These are phyloP conservation scores for Heritiera littoralis DNA, from an alignment of 345 rosid genomes.

Conservation along the genomic window DNA sequence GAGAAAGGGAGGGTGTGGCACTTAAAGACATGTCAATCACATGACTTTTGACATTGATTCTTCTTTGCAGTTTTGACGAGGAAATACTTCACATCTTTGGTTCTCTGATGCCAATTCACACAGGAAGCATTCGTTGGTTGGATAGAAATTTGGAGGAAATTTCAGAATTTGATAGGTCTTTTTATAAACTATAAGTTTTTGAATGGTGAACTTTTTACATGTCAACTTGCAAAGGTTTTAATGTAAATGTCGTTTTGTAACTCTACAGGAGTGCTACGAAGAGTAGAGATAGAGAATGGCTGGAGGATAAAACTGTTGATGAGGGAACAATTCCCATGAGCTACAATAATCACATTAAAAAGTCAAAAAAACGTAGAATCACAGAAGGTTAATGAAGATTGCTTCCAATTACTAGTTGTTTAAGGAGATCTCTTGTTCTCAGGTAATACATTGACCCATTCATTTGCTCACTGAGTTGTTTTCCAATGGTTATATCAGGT, in stretches of 20 bases:
- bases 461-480: background rate
- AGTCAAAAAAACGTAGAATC: slow-evolving; percentile 43
- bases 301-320: slow-evolving; percentile 22
- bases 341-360: slow-evolving; percentile 21
- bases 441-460: background rate
- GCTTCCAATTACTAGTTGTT: background rate
- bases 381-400: slow-evolving; percentile 28
- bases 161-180: slow-evolving; percentile 42
- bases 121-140: slow-evolving; percentile 66
- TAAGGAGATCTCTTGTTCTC: background rate
- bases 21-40: background rate
- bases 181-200: background rate
- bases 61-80: slow-evolving; percentile 62
- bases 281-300: slow-evolving; percentile 37
- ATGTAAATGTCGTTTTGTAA: background rate
- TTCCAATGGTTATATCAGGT: background rate
- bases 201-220: slow-evolving; percentile 4
- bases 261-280: slow-evolving; percentile 37
- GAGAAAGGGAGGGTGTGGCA: background rate
- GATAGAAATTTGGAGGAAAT: slow-evolving; percentile 42
- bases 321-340: slow-evolving; percentile 13
- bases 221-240: background rate
- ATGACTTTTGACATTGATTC: slow-evolving; percentile 18
- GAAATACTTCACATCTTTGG: slow-evolving; percentile 74
- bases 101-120: slow-evolving; percentile 53